A percentile compares a stretch with the other conserved stretches of the same genome.
These are phyloP conservation scores for Withania somnifera DNA, from an alignment of 305 asterid species.

Conservation along the genomic window DNA sequence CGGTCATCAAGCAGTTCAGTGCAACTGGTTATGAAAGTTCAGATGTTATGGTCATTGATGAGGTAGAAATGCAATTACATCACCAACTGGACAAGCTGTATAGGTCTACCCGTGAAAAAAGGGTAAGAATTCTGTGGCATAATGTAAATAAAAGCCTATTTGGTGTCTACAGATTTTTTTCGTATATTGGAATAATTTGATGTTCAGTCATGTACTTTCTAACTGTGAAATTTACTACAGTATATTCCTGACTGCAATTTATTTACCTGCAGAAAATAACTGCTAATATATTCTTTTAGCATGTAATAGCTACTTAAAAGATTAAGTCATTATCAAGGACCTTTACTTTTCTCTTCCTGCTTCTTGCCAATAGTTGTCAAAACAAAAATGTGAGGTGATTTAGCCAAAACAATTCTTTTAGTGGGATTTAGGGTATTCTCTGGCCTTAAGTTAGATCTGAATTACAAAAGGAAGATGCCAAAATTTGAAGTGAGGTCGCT, in stretches of 20 bases:
- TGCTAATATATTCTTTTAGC: not conserved
- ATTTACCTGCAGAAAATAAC: not conserved
- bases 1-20: slow-evolving; percentile 90
- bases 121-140: slow-evolving; percentile 35
- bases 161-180: not conserved
- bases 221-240: not conserved
- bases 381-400: not conserved
- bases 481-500: not conserved
- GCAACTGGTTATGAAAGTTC: slow-evolving; percentile 90
- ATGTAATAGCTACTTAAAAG: not conserved
- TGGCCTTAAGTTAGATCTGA: not conserved
- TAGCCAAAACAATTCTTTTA: not conserved
- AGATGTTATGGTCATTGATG: slow-evolving; percentile 76
- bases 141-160: not conserved
- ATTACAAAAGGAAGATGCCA: not conserved
- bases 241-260: not conserved
- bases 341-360: not conserved
- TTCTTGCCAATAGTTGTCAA: not conserved
- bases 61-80: slow-evolving; percentile 84
- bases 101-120: slow-evolving; percentile 80
- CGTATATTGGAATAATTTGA: not conserved
- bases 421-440: not conserved
- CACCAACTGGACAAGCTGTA: slow-evolving; percentile 80
- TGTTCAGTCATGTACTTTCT: not conserved
- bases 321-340: not conserved